These are phyloP conservation scores for Mitragyna speciosa DNA, from an alignment of 257 asterid species.

Conservation along the genomic window DNA sequence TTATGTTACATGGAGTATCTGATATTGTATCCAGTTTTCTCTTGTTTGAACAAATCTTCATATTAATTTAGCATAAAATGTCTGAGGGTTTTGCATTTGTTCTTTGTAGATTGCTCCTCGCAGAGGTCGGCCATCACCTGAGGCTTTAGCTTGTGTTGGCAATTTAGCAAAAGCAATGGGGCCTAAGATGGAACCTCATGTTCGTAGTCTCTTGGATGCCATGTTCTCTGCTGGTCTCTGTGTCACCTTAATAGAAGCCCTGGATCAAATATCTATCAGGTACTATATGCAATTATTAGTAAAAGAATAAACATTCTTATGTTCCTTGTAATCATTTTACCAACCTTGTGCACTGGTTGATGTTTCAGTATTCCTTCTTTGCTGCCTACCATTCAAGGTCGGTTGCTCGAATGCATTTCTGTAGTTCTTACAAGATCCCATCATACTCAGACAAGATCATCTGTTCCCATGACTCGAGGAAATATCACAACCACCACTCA, in stretches of 20 bases:
- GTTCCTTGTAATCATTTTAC: constrained; percentile 17
- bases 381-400: constrained; percentile 84
- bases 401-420: constrained; percentile 88
- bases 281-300: constrained; percentile 28
- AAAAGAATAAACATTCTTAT: constrained; percentile 4
- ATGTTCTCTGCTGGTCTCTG: constrained; percentile 93
- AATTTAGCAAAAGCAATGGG: constrained; percentile 99
- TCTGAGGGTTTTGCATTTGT: constrained; percentile 17
- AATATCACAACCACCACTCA: constrained; percentile 54
- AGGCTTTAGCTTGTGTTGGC: constrained; percentile 99
- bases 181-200: constrained; percentile 77
- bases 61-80: neutral
- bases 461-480: constrained; percentile 53
- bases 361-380: constrained; percentile 81
- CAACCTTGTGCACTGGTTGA: constrained; percentile 27
- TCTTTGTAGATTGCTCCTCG: constrained; percentile 92
- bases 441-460: constrained; percentile 65
- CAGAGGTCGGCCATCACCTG: constrained; percentile 90
- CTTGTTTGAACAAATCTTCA: neutral
- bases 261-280: constrained; percentile 83
- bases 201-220: constrained; percentile 88
- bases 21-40: neutral
- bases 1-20: neutral
- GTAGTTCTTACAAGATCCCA: constrained; percentile 76
- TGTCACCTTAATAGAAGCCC: constrained; percentile 78